Base-by-base conservation (phyloP, 768 basidiomycete species). In the Zangia roseola region DNA sequence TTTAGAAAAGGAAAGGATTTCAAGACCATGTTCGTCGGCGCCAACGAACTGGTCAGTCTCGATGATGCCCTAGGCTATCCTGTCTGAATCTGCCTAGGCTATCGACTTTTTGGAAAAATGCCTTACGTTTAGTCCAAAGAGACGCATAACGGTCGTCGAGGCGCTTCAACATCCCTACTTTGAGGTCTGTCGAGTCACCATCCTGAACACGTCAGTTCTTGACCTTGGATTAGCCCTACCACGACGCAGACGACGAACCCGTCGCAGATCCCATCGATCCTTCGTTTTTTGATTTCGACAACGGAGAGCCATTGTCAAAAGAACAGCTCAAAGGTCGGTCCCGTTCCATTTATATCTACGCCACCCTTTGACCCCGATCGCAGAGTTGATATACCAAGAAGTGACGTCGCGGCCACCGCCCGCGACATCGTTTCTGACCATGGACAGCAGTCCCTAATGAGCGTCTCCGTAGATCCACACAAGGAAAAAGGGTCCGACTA, bases 101-200 rank as follows among this genome's bases (percentile, higher is more conserved):
- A 75, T 89, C 44, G 89, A 90, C 63, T 75, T 92, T 44, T 75
- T 92, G 74, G 86, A 86, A 53, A 83, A 82, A 59, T 89, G 85
- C 52, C 73, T 94, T 33, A 90, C 88, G 1, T 93, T 93, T 65
- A 88, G 81, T 51, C 95, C 95, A 9, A 88, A 84, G 62, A 81
- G 88, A 62, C 79, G 95, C 14, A 88, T 97, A 50, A 89, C 91
- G 54, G 94, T 91, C 12, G 84, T 86, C 35, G 86, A 94, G 51
- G 91, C 91, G 1, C 74, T 98, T 45, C 79, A 80, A 52, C 95
- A 98, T 70, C 91, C 93, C 0, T 97, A 97, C 67, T 75, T 95
- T 21, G 81, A 82, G 74, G 91, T 88, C 47, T 28, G 76, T 64
- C 35, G 10, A 13, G 5, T n/a, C 3, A 20, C 5, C 23, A 16